phyloP scores from a whole-genome alignment of 441 rosid genomes.

The Croton setiger region DNA sequence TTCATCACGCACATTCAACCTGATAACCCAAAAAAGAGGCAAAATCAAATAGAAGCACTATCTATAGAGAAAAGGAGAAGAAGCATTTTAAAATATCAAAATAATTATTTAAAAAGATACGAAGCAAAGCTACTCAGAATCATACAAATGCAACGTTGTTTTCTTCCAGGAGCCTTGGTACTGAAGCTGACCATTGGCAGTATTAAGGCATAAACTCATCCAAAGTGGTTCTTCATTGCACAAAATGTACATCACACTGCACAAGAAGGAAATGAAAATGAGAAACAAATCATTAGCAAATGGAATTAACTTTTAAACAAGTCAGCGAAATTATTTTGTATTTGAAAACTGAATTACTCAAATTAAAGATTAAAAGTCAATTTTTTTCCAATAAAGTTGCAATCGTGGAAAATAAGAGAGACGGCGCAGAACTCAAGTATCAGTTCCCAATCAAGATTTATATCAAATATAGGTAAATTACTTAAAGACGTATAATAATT shows the following conservation, averaged over 20 bases:
- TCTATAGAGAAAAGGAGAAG: not conserved
- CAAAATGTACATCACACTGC: constrained; percentile 82
- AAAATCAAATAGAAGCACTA: not conserved
- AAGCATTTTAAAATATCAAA: too few species aligned
- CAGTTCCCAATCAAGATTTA: not conserved
- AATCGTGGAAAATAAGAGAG: not conserved
- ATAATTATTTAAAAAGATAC: not conserved
- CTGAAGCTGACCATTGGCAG: constrained; percentile 45
- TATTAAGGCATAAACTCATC: constrained; percentile 75
- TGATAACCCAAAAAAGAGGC: constrained; percentile 25
- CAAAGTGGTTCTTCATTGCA: constrained; percentile 94
- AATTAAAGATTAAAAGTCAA: not conserved
- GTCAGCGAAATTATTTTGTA: too few species aligned
- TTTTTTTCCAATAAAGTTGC: not conserved
- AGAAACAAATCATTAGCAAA: not conserved
- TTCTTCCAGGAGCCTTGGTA: constrained; percentile 91
- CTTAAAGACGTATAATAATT: not conserved
- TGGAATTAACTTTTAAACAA: too few species aligned
- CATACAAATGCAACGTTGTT: constrained; percentile 64
- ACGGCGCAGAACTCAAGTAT: too few species aligned
- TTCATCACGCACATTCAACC: constrained; percentile 56
- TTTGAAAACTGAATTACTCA: not conserved
- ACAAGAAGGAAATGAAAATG: constrained; percentile 1
- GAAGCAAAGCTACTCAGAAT: constrained; percentile 1
- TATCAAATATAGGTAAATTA: not conserved